phyloP scores from a whole-genome alignment of 1,284 basidiomycete species.

The Golubevia sp. region DNA sequence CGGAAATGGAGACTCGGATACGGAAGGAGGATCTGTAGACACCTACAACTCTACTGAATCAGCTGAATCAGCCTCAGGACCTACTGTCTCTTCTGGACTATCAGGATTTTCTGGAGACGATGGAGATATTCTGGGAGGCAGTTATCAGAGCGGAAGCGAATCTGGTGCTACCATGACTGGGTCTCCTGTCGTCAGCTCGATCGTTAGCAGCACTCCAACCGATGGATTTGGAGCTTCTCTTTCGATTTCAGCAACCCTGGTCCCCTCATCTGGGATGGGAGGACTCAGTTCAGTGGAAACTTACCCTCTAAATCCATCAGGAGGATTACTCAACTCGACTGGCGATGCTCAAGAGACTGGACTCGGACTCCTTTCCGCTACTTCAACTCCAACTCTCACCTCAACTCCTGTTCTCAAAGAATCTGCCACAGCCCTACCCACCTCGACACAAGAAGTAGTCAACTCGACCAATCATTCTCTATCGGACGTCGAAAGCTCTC shows the following conservation, averaged over 20 bases:
- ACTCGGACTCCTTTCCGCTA: too few relatives aligned
- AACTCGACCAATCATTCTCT: not conserved
- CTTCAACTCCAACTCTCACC: not conserved
- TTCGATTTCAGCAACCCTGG: too few relatives aligned
- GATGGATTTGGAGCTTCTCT: too few relatives aligned
- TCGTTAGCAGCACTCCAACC: not conserved
- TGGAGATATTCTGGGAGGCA: not conserved
- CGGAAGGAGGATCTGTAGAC: not conserved
- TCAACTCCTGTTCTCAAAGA: not conserved
- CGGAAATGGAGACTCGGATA: not conserved
- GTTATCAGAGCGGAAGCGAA: not conserved
- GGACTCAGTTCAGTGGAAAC: too few relatives aligned
- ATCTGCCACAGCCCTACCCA: not conserved
- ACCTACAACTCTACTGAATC: not conserved
- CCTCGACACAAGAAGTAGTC: not conserved
- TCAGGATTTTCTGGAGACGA: not conserved
- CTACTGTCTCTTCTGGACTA: not conserved
- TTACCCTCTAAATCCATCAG: too few relatives aligned
- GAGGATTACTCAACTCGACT: too few relatives aligned
- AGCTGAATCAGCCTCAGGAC: too few relatives aligned
- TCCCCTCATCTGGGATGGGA: too few relatives aligned
- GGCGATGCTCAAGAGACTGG: too few relatives aligned
- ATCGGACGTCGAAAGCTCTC: not conserved
- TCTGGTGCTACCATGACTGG: not conserved
- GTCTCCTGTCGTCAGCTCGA: not conserved